phyloP scores from a whole-genome alignment of 2,329 filamentous ascomycete species.

The Claviceps africana region DNA sequence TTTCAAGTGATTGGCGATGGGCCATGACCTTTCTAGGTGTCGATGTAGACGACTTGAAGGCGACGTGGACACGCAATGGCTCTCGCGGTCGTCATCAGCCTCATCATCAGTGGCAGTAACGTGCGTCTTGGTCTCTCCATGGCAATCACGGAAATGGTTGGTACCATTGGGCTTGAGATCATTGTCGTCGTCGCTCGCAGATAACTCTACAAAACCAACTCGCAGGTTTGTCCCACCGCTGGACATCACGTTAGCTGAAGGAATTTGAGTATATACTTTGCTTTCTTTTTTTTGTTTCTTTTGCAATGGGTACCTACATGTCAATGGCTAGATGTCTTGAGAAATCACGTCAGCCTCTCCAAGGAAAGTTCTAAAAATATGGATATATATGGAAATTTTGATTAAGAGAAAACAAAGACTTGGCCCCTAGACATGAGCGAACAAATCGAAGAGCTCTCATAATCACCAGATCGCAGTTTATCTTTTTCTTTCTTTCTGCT shows the following conservation, averaged over 20 bases:
- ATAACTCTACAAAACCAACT: conserved; percentile 52
- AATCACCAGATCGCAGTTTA: too few species aligned
- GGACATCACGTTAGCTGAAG: conserved; percentile 2
- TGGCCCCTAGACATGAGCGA: too few species aligned
- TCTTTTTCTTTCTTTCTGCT: too few species aligned
- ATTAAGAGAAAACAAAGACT: too few species aligned
- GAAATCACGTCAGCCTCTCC: conserved; percentile 5
- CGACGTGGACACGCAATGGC: not conserved
- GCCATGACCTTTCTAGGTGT: conserved; percentile 56
- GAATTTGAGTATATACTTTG: conserved; percentile 14
- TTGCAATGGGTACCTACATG: conserved; percentile 34
- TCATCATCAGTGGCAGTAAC: not conserved
- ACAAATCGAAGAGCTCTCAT: too few species aligned
- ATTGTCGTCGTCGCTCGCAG: conserved; percentile 18
- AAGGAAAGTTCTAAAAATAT: not conserved
- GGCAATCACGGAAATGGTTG: not conserved
- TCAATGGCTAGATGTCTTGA: conserved; percentile 47
- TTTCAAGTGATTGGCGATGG: conserved; percentile 60
- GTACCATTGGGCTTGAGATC: conserved; percentile 6
- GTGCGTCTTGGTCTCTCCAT: not conserved
- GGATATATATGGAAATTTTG: too few species aligned
- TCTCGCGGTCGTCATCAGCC: conserved; percentile 4
- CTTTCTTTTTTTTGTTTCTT: not conserved
- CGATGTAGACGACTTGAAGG: conserved; percentile 32
- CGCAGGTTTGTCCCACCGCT: conserved; percentile 56